phyloP scores from a whole-genome alignment of 2,329 filamentous ascomycete species.

The Colletotrichum tropicicola region DNA sequence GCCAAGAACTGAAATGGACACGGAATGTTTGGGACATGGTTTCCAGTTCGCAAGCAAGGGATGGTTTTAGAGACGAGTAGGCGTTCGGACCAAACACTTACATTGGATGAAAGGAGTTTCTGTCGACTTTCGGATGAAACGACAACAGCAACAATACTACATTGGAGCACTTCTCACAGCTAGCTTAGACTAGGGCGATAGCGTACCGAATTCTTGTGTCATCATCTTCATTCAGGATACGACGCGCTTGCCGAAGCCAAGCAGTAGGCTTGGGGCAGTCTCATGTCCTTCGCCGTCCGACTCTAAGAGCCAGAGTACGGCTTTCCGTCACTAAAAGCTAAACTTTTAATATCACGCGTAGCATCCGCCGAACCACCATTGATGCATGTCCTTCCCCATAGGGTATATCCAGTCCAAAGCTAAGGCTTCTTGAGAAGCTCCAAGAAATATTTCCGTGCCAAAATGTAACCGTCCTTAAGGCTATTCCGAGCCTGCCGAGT shows the following conservation, averaged over 20 bases:
- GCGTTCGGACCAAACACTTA: constrained; percentile 9
- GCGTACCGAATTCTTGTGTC: too few relatives aligned
- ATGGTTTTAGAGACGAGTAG: constrained; percentile 23
- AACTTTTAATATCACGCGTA: background rate
- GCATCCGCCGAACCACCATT: constrained; percentile 11
- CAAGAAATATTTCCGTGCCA: constrained; percentile 9
- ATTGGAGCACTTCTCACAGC: too few relatives aligned
- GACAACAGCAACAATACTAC: too few relatives aligned
- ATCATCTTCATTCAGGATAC: constrained; percentile 2
- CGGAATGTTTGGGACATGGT: background rate
- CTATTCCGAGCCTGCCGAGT: background rate
- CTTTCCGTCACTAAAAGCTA: background rate
- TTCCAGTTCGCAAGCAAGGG: background rate
- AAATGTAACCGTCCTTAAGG: background rate
- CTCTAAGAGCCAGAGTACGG: background rate
- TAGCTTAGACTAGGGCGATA: too few relatives aligned
- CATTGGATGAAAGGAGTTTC: constrained; percentile 13
- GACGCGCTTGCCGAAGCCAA: background rate
- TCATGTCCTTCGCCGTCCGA: background rate
- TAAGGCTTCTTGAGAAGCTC: background rate
- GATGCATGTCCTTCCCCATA: constrained; percentile 17
- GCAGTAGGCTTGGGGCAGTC: background rate
- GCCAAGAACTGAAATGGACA: too few relatives aligned
- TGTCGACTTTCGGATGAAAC: constrained; percentile 10
- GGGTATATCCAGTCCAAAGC: constrained; percentile 30